Base-by-base conservation (phyloP, 257 asterid genomes). In the Pogostemon cablin region DNA sequence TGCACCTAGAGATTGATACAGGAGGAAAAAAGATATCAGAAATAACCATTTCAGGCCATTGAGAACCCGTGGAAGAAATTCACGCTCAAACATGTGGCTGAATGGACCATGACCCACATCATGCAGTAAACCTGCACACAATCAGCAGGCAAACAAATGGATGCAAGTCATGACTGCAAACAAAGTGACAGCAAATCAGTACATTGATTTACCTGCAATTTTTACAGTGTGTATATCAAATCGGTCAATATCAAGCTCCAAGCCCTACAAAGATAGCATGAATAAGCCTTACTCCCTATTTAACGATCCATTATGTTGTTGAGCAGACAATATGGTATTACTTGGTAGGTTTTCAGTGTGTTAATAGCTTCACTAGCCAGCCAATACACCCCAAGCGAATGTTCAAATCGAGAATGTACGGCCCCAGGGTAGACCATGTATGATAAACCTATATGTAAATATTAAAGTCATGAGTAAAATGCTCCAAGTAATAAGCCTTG, bases 61-160 rank as follows among this genome's bases (percentile, higher is more conserved):
- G 62, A 39, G 72, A 75, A 90, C 92, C 78, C 81, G 78, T 7
- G 96, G 96, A 74, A 90, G 81, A 78, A 92, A 88, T 76, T 79
- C 95, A 54, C 80, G 87, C 83, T 92, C 96, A 84, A 92, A 92
- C 86, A 73, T 83, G 84, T 92, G 98, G 84, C 96, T 92, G 82
- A 89, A 92, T 74, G 98, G 98, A 65, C 98, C 98, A 76, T 92
- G 98, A 58, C 98, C 98, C 72, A 92, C 79, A 80, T 92, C 98
- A 75, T 92, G 98, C 67, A 92, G 87, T 79, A 90, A 86, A 75
- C 98, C 98, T 92, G 79, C 67, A 81, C 50, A 75, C 25, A 73
- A 68, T 68, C 72, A 76, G 47, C 72, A 60, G 73, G 65, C 69
- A 46, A 57, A 78, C 42, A 71, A 56, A n/a, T 75, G 64, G 65